Evolutionary conservation across 257 asterid genomes (phyloP), one percentile per base, ranked within the genome.

Genomic region (Gardenia jasminoides): DNA sequence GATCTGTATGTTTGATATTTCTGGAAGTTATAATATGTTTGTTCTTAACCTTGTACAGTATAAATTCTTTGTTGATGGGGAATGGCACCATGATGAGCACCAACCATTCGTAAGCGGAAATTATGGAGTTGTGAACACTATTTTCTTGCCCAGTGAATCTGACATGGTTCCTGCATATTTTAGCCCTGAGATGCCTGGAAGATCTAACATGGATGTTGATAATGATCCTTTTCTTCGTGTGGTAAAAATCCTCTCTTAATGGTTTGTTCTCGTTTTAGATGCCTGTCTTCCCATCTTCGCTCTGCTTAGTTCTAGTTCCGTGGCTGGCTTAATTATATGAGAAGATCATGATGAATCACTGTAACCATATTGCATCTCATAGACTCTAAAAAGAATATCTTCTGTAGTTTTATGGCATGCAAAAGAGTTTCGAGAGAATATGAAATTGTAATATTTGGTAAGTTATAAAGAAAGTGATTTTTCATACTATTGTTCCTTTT

Each of bases 81-180:
- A 90, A 86, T 92, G 97, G 97, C 84, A 88, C 75, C 93, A 92
- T 70, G 97, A 92, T 80, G 97, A 92, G 87, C 88, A 83, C 71
- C 95, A 88, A 83, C 92, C 90, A 26, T 86, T 83, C 82, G 89
- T 88, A 79, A 88, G 82, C 26, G 91, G 93, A 79, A 90, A 84
- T 80, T 88, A 85, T 82, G 97, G 97, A 72, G 88, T 86, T 71
- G 95, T 89, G 83, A 92, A 92, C 88, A 90, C 97, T 61, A 83
- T 92, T 81, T 83, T 87, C 89, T 84, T 92, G 83, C 82, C 88
- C 78, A 80, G 88, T 75, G 95, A 92, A 79, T 76, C 95, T 67
- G 95, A 88, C 72, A 47, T 80, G 46, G 26, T 77, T 85, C 92
- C 92, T 81, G 86, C 87, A 43, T 72, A 81, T 73, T 72, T 85